Percentiles rank a stretch among this genome's conserved stretches.
Conservation (phyloP, 768 basidiomycete species). For the Phylloporus sp. region DNA sequence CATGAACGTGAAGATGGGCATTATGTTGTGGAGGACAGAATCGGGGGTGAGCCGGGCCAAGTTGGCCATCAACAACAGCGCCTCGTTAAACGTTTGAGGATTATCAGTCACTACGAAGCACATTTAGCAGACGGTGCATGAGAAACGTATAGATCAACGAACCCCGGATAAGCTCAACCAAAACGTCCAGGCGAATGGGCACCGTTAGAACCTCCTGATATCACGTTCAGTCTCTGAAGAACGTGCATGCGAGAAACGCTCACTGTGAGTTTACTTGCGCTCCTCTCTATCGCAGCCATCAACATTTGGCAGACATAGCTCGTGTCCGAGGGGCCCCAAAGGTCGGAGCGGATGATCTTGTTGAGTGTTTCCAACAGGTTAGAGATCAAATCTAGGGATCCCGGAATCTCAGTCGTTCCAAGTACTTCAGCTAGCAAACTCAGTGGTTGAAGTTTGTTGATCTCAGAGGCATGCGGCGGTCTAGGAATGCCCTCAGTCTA, state of each 20-base stretch:
- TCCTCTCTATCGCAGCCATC: slow-evolving; percentile 74
- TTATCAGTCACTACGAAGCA: slow-evolving; percentile 69
- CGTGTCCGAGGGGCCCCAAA: slow-evolving; percentile 57
- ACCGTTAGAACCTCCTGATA: slow-evolving; percentile 53
- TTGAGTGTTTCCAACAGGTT: slow-evolving; percentile 70
- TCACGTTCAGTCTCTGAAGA: not conserved
- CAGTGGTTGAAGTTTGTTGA: slow-evolving; percentile 45
- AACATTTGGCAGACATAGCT: slow-evolving; percentile 80
- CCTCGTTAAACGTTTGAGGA: slow-evolving; percentile 93
- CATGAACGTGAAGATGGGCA: slow-evolving; percentile 99
- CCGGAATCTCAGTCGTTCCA: slow-evolving; percentile 58
- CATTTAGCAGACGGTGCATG: not conserved
- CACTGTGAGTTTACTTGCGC: slow-evolving; percentile 55
- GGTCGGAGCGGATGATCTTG: slow-evolving; percentile 55
- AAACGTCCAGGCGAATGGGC: slow-evolving; percentile 72
- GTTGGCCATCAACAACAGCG: slow-evolving; percentile 80
- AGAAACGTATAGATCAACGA: slow-evolving; percentile 1
- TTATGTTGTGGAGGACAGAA: slow-evolving; percentile 88
- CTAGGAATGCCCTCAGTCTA: slow-evolving; percentile 2
- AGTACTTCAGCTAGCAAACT: slow-evolving; percentile 68
- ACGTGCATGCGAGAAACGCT: slow-evolving; percentile 13
- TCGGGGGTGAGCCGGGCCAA: slow-evolving; percentile 84
- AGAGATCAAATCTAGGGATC: slow-evolving; percentile 68
- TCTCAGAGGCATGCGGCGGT: slow-evolving; percentile 26
- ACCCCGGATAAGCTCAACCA: slow-evolving; percentile 87